Conservation (phyloP, 345 rosid species). For the Aegle marmelos region DNA sequence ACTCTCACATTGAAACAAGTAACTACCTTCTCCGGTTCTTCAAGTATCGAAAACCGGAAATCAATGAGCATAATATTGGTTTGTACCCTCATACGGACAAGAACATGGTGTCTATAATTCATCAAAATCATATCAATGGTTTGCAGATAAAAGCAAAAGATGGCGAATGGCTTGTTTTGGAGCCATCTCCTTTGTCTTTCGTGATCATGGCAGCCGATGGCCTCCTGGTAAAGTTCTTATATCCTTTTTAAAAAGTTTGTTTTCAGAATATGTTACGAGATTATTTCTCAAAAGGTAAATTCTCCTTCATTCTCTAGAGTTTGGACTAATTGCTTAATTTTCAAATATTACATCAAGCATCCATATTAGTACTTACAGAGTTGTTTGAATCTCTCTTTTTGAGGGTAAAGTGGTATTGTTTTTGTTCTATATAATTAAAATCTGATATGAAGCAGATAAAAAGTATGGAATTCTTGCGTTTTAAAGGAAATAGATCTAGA, state of each 20-base stretch:
- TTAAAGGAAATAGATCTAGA: no score
- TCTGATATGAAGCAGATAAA: no score
- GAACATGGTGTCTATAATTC: conserved; percentile 36
- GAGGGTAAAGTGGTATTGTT: no score
- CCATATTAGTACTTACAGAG: no score
- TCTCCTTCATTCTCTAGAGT: no score
- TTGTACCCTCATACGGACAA: conserved; percentile 35
- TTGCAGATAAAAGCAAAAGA: conserved; percentile 36
- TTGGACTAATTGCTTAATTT: no score
- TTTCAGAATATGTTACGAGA: no score
- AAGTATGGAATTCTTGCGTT: no score
- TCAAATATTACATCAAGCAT: no score
- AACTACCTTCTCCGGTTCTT: conserved; percentile 30
- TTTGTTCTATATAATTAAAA: no score
- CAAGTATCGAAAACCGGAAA: conserved; percentile 28
- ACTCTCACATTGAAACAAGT: conserved; percentile 24
- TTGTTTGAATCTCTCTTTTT: no score
- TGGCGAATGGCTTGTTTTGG: conserved; percentile 28
- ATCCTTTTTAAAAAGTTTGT: background rate
- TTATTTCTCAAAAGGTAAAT: no score
- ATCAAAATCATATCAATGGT: conserved; percentile 40
- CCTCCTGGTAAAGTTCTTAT: conserved; percentile 15
- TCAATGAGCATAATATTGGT: conserved; percentile 19
- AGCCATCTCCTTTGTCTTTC: conserved; percentile 26
- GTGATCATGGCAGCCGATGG: conserved; percentile 35